Base-by-base conservation (phyloP, 1,284 basidiomycete species). In the Marasmius fiardii region DNA sequence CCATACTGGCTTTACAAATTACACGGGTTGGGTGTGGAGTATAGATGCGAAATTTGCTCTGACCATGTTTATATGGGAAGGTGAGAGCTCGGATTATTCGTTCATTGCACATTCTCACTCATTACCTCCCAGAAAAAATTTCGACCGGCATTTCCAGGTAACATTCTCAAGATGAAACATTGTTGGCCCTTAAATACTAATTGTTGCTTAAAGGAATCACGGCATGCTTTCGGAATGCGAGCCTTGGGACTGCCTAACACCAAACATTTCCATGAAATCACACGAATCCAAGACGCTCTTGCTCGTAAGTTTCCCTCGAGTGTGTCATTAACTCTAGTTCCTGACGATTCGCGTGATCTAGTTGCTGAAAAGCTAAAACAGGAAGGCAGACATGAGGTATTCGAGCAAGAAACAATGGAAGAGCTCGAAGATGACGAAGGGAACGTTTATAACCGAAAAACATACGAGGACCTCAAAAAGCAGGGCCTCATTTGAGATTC, bases 1-100 rank as follows among this genome's bases (percentile, higher is more conserved):
- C 96, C 97, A 16, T 98, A 95, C 70, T 99, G 96, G 96, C 69
- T 99, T 58, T 99, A 96, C 78, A 99, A 98, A 73, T 75, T 99
- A 53, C 97, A 99, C 71, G 97, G 97, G 1, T 78, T 99, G 21
- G 95, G 96, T 26, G 95, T 98, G 51, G 95, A 98, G 71, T 99
- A 98, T 73, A 85, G 88, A 57, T 99, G 97, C 68, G 96, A 99
- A 75, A 98, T 99, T 65, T 99, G 97, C 71, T 96, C 93, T 14
- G 93, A 94, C 68, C 90, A 91, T 68, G 90, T 93, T 11, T 96
- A 96, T 70, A 95, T 95, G 88, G 95, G 95, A 62, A 81, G 91
- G 90, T 89, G 63, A 55, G 81, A 65, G 21, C 31, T 31, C 14
- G 33, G 21, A 18, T 39, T 54, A 31, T 31, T 50, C 44, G 12